phyloP scores from a whole-genome alignment of 345 rosid species.

The Moricandia moricandioides region DNA sequence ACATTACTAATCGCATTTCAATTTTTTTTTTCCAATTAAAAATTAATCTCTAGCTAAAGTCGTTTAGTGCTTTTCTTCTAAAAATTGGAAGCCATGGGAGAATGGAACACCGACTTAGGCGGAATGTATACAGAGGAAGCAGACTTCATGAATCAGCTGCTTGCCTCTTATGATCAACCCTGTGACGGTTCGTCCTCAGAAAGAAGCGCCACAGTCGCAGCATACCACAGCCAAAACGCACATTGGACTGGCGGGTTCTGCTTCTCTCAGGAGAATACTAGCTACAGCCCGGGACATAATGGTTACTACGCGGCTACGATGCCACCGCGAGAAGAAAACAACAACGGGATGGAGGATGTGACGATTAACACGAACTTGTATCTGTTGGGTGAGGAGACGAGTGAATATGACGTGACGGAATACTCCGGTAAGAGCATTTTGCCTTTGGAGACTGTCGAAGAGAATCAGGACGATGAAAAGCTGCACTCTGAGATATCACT shows the following conservation, averaged over 20 bases:
- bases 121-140: constrained; percentile 63
- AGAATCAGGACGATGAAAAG: constrained; percentile 18
- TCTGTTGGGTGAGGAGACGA: constrained; percentile 44
- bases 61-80: neutral
- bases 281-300: constrained; percentile 24
- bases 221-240: constrained; percentile 20
- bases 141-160: constrained; percentile 69
- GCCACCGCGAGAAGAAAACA: constrained; percentile 30
- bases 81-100: constrained; percentile 56
- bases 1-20: neutral
- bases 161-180: constrained; percentile 37
- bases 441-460: constrained; percentile 19
- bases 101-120: constrained; percentile 51
- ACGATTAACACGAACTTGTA: constrained; percentile 41
- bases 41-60: neutral
- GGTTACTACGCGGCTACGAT: constrained; percentile 12
- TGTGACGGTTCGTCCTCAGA: constrained; percentile 22
- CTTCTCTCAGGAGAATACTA: constrained; percentile 44
- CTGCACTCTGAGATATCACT: constrained; percentile 17
- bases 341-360: constrained; percentile 39
- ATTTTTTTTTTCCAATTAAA: no score
- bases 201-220: constrained; percentile 14
- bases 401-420: constrained; percentile 36
- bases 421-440: constrained; percentile 25
- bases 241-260: constrained; percentile 16